A percentile compares a stretch with the other conserved stretches of the same genome.
phyloP scores from a whole-genome alignment of 768 basidiomycete species.

The Boletus edulis region DNA sequence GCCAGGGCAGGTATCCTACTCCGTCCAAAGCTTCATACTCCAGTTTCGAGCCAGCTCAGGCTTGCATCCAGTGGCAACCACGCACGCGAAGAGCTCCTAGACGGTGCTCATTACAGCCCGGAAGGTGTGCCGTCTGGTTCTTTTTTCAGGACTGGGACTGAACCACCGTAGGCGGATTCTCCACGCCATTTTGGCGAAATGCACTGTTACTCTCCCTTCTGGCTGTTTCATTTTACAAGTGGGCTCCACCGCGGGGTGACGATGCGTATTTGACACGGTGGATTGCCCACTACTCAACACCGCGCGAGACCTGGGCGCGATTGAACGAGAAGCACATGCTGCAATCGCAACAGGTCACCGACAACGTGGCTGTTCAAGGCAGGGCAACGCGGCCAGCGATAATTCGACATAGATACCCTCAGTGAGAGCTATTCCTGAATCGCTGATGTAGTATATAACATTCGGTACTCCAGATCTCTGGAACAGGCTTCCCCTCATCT shows the following conservation, averaged over 20 bases:
- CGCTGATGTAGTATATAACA: conserved; percentile 1
- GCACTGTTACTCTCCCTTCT: conserved; percentile 50
- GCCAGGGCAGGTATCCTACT: conserved; percentile 37
- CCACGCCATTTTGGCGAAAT: conserved; percentile 65
- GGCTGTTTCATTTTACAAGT: conserved; percentile 61
- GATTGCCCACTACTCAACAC: conserved; percentile 56
- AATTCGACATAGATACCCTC: conserved; percentile 68
- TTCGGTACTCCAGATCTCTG: conserved; percentile 42
- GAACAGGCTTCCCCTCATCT: conserved; percentile 61
- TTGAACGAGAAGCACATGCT: conserved; percentile 56
- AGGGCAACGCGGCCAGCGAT: conserved; percentile 45
- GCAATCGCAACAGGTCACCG: conserved; percentile 40
- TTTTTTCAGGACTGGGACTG: conserved; percentile 1
- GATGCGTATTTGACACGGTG: conserved; percentile 65
- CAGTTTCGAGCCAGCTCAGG: conserved; percentile 38
- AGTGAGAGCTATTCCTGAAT: conserved; percentile 47
- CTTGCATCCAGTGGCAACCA: conserved; percentile 43
- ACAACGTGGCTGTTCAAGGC: conserved; percentile 41
- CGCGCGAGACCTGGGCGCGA: conserved; percentile 52
- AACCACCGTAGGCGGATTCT: conserved; percentile 45
- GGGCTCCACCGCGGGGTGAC: conserved; percentile 58
- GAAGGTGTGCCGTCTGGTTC: conserved; percentile 48
- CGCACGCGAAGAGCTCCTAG: conserved; percentile 38
- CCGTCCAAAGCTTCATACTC: conserved; percentile 31
- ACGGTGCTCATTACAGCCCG: conserved; percentile 45